A percentile compares a stretch with the other conserved stretches of the same genome.
phyloP scores from a whole-genome alignment of 805 yeast genomes.

The Nakazawaea wickerhamii region DNA sequence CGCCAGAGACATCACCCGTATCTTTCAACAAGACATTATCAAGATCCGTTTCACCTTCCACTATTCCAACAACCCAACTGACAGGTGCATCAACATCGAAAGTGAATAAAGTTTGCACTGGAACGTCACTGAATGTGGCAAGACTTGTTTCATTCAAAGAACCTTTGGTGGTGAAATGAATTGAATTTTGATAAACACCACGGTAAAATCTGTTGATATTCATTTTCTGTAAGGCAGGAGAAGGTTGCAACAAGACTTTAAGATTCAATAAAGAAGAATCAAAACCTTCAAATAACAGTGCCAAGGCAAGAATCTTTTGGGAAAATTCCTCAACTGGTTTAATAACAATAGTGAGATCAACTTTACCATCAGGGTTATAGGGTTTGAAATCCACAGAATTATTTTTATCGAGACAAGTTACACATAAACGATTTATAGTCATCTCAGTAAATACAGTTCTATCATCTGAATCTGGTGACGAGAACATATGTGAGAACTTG shows the following conservation, averaged over 20 bases:
- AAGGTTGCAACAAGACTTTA: slow-evolving; percentile 56
- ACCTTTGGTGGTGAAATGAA: slow-evolving; percentile 28
- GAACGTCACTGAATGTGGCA: slow-evolving; percentile 41
- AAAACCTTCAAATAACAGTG: slow-evolving; percentile 31
- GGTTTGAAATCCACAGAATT: slow-evolving; percentile 1
- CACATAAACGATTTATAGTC: slow-evolving; percentile 17
- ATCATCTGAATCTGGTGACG: neutral
- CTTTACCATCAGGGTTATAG: neutral
- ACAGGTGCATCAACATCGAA: slow-evolving; percentile 55
- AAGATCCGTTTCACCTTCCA: slow-evolving; percentile 49
- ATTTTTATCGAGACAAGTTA: neutral
- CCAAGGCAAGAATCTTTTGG: slow-evolving; percentile 53
- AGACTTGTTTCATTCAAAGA: slow-evolving; percentile 15
- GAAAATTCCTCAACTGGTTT: slow-evolving; percentile 72
- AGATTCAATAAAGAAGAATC: slow-evolving; percentile 46
- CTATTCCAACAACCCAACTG: slow-evolving; percentile 61
- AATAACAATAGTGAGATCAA: slow-evolving; percentile 55
- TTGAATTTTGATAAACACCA: slow-evolving; percentile 34
- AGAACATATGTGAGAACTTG: slow-evolving; percentile 27
- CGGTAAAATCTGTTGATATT: slow-evolving; percentile 57
- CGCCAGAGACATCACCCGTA: slow-evolving; percentile 37
- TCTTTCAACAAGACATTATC: slow-evolving; percentile 50
- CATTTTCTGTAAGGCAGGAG: slow-evolving; percentile 32
- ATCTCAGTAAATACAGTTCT: neutral
- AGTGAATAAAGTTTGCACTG: slow-evolving; percentile 46